Evolutionary conservation across 495 filamentous ascomycete genomes (phyloP), one percentile per base, ranked within the genome.

Genomic region (Penicillium roqueforti): DNA sequence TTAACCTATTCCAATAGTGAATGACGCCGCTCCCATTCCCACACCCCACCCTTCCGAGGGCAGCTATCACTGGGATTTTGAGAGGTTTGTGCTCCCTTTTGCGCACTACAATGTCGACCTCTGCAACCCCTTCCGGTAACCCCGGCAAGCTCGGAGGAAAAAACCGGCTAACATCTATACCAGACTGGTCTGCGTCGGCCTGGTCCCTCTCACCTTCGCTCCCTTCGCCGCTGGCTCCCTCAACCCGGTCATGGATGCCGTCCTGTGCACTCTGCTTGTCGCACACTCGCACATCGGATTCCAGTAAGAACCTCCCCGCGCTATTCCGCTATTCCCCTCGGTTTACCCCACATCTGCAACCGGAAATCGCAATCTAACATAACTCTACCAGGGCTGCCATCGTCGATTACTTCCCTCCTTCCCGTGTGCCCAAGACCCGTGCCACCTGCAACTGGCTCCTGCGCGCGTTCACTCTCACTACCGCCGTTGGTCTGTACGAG

Each of bases 51-150:
- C 91, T 14, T 76, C 81, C 19, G 86, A 97, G 71, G 95, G 93
- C 49, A 92, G 88, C 71, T 97, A 97, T 80, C 93, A 98, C 80
- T 98, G 93, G 93, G 85, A 87, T 57, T 95, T 96, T 67, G 93
- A 98, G 80, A 86, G 93, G 86, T 86, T 68, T 42, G 71, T 62
- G 26, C 32, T 18, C 18, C 19, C 32, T 14, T 14, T 4, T 4
- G 29, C 38, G 46, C 25, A 11, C 32, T 34, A 2, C 14, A 50
- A 41, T 25, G 20, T 38, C 41, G 41, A 50, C 6, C n/a, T 5
- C 16, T 20, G 26, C 20, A 8, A 41, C 22, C 7, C 7, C 8
- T 48, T 42, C 28, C 31, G 36, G 29, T 6, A 16, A 10, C 2
- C n/a, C 44, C 41, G 47, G 13, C n/a, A 40, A 6, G 8, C 7